Evolutionary conservation across 192 early-diverging fungal genomes (phyloP).

Genomic region (Lunasporangiospora selenospora): DNA sequence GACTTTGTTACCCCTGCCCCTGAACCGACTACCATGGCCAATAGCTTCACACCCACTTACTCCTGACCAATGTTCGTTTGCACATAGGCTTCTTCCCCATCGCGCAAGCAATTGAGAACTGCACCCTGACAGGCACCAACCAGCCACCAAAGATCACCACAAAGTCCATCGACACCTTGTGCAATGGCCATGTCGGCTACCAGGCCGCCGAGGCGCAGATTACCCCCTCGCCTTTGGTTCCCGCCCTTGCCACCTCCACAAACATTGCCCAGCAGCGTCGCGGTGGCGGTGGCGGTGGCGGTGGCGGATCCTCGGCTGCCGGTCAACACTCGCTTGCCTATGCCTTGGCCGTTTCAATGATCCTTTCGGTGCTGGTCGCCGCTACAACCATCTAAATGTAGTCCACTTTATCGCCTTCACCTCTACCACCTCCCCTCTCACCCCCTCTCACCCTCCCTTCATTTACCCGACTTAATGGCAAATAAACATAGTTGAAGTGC

Average conservation of each 20-base stretch:
- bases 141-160: slow-evolving; percentile 5
- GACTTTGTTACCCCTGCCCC: too few relatives aligned
- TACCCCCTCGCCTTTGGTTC: background rate
- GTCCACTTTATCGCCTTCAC: background rate
- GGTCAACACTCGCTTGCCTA: background rate
- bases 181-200: background rate
- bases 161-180: slow-evolving; percentile 2
- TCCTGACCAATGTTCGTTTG: too few relatives aligned
- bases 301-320: background rate
- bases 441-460: background rate
- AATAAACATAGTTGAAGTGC: too few relatives aligned
- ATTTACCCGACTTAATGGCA: too few relatives aligned
- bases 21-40: too few relatives aligned
- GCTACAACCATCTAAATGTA: slow-evolving; percentile 20
- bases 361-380: slow-evolving; percentile 34
- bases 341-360: background rate
- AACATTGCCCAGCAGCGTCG: slow-evolving; percentile 5
- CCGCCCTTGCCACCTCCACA: slow-evolving; percentile 8
- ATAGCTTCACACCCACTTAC: too few relatives aligned
- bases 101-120: slow-evolving; percentile 17
- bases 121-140: slow-evolving; percentile 3
- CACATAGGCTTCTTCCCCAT: slow-evolving; percentile 30
- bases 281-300: background rate
- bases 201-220: background rate
- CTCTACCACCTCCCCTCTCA: background rate